A percentile compares a stretch with the other conserved stretches of the same genome.
These are phyloP conservation scores for Melaleuca alternifolia DNA, from an alignment of 345 rosid genomes.

Conservation along the genomic window DNA sequence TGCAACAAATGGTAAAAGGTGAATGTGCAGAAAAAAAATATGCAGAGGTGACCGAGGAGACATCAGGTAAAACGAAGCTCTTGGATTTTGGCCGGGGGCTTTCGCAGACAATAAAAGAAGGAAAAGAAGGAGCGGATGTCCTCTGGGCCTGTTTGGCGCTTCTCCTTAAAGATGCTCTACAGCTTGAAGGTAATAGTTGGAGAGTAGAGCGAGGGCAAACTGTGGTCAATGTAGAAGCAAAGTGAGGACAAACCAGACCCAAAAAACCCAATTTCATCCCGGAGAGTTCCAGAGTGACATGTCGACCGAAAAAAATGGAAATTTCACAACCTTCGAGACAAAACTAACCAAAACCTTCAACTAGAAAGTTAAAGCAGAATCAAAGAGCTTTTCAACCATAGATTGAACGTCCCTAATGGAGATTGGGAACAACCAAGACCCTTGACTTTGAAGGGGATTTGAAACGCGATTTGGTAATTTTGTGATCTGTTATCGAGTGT, in stretches of 20 bases:
- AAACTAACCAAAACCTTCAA: not conserved
- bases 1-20: not conserved
- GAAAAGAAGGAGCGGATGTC: not conserved
- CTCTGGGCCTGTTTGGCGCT: not conserved
- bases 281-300: not conserved
- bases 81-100: not conserved
- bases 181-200: not conserved
- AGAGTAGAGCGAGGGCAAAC: not conserved
- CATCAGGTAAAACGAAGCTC: not conserved
- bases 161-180: too few species aligned
- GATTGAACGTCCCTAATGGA: fast-evolving
- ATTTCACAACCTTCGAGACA: not conserved
- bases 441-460: not conserved
- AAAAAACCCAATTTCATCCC: not conserved
- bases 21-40: not conserved
- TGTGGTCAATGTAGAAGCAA: not conserved
- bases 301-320: not conserved
- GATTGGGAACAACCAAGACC: not conserved
- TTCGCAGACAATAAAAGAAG: not conserved
- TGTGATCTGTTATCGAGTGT: not conserved
- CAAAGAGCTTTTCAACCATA: too few species aligned
- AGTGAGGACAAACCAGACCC: not conserved
- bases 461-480: too few species aligned
- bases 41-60: not conserved
- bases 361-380: not conserved